These are phyloP conservation scores for Jamesozyma gamospora DNA, from an alignment of 805 yeast genomes.

Conservation along the genomic window DNA sequence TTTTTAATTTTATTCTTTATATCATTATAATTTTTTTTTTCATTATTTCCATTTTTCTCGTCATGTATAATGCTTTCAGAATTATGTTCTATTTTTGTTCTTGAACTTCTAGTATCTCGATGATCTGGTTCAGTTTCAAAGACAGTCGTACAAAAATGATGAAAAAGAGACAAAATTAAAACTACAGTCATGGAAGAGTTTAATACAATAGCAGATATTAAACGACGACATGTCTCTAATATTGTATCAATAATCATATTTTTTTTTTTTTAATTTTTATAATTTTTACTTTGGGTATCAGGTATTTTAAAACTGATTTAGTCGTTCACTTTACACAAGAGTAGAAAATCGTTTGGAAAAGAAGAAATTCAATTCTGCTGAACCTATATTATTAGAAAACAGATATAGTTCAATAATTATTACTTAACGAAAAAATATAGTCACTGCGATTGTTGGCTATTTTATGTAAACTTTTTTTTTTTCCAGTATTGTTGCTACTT, in stretches of 20 bases:
- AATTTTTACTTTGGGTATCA: too few relatives aligned
- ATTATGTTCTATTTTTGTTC: neutral
- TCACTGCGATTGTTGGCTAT: too few relatives aligned
- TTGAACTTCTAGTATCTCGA: slow-evolving; percentile 7
- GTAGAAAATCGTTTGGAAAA: too few relatives aligned
- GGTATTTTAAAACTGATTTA: too few relatives aligned
- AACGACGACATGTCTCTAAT: neutral
- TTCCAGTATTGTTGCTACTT: too few relatives aligned
- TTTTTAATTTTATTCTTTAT: neutral
- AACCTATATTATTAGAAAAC: too few relatives aligned
- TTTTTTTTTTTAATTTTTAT: too few relatives aligned
- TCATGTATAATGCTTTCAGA: slow-evolving; percentile 2
- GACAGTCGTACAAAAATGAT: slow-evolving; percentile 2
- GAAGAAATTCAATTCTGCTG: too few relatives aligned
- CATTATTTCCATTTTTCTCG: neutral
- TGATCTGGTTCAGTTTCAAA: slow-evolving; percentile 4
- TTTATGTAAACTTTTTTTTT: too few relatives aligned
- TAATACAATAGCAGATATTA: slow-evolving; percentile 1
- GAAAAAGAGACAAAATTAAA: slow-evolving; percentile 1
- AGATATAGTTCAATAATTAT: too few relatives aligned
- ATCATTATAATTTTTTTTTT: slow-evolving; percentile 1
- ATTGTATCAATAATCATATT: neutral
- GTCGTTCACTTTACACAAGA: too few relatives aligned
- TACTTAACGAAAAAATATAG: too few relatives aligned
- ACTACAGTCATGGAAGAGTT: slow-evolving; percentile 4